Evolutionary conservation across 129 eudicot species (phyloP), one percentile per base, ranked within the genome.

Genomic region (Centrapalus pauciflorus): DNA sequence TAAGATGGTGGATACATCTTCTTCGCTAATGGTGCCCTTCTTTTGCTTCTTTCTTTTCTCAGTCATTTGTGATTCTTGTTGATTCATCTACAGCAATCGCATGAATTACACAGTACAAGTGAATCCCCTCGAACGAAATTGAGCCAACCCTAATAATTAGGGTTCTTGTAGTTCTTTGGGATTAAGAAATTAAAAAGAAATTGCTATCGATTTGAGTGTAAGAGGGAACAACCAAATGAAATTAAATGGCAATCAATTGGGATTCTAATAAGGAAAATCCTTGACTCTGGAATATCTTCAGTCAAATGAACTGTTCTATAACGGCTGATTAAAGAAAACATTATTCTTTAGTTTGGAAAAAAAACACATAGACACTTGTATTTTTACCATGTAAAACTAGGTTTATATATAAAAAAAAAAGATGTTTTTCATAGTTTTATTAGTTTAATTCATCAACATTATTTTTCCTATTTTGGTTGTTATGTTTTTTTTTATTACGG

Each of bases 1-100:
- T 49, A 87, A 60, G 58, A 83, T 64, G 61, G 37, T 69, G 79
- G 83, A 78, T 43, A 79, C 64, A 66, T 90, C 90, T 66, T 80
- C 96, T 83, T 90, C 96, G 21, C 72, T 85, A 23, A 90, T 71
- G 17, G 72, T 21, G 13, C 77, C 90, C 64, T 76, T 82, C 32
- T 75, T 79, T 7, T 29, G 78, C 76, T 55, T 76, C 61, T 82
- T 78, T 54, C 73, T 43, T 61, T 77, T 76, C 49, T 79, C 84
- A 12, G 40, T 74, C 92, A 84, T 88, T 34, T 33, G 62, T 46
- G 69, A 66, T 30, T 55, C 32, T 24, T 74, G 66, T 24, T 74
- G 66, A 9, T 40, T 55, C 32, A 56, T 55, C 56, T 20, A 27
- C 21, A 14, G 25, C 37, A 55, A 52, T 54, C 19, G 37, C 63